Evolutionary conservation across 352 stramenopile genomes (phyloP).

Genomic region (Pythium grandisporangium): DNA sequence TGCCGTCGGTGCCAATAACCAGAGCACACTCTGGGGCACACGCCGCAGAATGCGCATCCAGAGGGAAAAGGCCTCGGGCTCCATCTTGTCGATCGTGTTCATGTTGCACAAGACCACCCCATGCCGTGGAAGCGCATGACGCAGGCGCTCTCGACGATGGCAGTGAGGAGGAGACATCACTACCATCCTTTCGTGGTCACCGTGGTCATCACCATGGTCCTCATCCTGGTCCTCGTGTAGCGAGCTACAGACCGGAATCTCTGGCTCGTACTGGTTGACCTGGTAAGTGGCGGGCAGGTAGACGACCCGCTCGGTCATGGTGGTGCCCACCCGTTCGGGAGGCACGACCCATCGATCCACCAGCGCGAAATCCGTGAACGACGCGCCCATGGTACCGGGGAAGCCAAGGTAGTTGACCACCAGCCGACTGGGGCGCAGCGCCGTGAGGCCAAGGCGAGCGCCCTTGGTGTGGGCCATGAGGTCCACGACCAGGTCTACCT

Average conservation of each 20-base stretch:
- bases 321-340: constrained; percentile 24
- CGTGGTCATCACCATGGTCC: constrained; percentile 1
- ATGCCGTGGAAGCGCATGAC: constrained; percentile 19
- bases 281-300: constrained; percentile 89
- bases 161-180: too few relatives aligned
- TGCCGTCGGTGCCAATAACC: constrained; percentile 55
- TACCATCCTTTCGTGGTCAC: too few relatives aligned
- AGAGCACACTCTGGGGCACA: constrained; percentile 79
- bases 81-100: constrained; percentile 93
- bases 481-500: constrained; percentile 84
- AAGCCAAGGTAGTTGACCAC: constrained; percentile 89
- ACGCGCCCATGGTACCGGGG: constrained; percentile 79
- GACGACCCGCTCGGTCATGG: constrained; percentile 79
- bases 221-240: neutral
- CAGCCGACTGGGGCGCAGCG: constrained; percentile 47
- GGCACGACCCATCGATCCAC: constrained; percentile 62
- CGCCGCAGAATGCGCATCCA: constrained; percentile 87
- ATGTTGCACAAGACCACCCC: constrained; percentile 86
- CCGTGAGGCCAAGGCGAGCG: constrained; percentile 45
- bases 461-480: constrained; percentile 90
- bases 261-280: constrained; percentile 75
- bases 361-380: constrained; percentile 68
- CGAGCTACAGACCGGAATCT: constrained; percentile 17
- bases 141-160: constrained; percentile 8
- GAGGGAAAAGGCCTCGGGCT: constrained; percentile 72